A percentile compares a stretch with the other conserved stretches of the same genome.
These are phyloP conservation scores for Trametes cinnabarina DNA, from an alignment of 768 basidiomycete species.

Conservation along the genomic window DNA sequence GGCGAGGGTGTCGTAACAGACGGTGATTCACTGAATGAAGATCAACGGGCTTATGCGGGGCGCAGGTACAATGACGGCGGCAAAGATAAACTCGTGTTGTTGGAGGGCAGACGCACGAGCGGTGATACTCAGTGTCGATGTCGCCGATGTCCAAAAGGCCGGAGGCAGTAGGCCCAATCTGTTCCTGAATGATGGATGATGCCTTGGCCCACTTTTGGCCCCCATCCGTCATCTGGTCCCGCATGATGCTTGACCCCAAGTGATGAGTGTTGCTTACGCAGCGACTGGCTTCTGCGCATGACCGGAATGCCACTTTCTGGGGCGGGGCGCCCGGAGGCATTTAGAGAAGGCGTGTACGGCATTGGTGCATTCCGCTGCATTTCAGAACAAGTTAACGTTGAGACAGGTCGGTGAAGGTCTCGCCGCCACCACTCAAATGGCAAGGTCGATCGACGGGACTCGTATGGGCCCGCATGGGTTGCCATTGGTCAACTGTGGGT, in stretches of 20 bases:
- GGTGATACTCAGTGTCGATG: neutral
- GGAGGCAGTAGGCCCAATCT: neutral
- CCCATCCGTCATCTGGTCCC: constrained; percentile 4
- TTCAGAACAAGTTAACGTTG: constrained; percentile 3
- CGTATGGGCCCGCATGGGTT: neutral
- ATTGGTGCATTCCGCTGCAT: neutral
- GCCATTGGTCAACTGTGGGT: neutral
- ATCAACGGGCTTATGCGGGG: neutral
- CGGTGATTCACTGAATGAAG: neutral
- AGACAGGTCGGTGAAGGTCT: neutral
- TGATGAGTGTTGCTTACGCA: neutral
- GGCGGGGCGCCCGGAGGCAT: neutral
- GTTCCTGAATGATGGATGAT: neutral
- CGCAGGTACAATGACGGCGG: neutral
- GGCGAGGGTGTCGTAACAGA: constrained; percentile 8
- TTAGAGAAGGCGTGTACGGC: neutral
- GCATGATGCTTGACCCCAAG: neutral
- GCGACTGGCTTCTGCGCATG: neutral
- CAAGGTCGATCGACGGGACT: neutral
- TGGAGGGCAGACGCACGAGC: neutral
- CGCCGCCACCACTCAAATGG: neutral
- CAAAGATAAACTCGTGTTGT: neutral
- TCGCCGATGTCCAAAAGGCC: neutral
- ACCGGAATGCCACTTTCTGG: neutral
- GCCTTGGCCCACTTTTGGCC: too few species aligned